Evolutionary conservation across 2,329 filamentous ascomycete genomes (phyloP), one percentile per base, ranked within the genome.

Genomic region (Fusarium mangiferae): DNA sequence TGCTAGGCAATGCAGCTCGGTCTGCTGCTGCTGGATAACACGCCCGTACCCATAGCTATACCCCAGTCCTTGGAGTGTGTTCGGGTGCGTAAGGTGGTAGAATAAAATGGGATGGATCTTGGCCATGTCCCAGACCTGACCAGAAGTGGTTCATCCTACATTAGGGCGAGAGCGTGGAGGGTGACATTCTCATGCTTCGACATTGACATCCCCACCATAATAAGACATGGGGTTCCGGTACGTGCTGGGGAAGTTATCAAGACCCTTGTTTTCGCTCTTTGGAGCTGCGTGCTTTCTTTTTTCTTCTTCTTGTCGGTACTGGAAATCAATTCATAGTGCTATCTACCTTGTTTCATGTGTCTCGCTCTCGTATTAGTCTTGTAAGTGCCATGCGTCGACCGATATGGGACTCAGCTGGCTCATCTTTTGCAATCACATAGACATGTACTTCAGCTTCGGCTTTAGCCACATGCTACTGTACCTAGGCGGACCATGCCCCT

Each of bases 71-170:
- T 62, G 20, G n/a, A 65, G 46, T 76, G 64, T 67, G 66, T 41
- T 74, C 68, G 62, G 62, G 55, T 74, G 67, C 72, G 51, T 60
- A 56, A 48, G 39, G 49, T 68, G 55, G 58, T 48, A 62, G 75
- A 76, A 69, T 73, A 74, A 77, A 77, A 73, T 78, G 74, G 78
- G 72, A 78, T 72, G 69, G 76, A 78, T 78, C 72, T 79, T 75
- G 70, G 70, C 74, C 74, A 72, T 57, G 66, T 63, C 73, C 51
- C 73, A 68, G 73, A 76, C 75, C 73, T 79, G 78, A 46, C 77
- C 76, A 69, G 74, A 81, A 80, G 72, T 72, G 77, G 76, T 78
- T 78, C 73, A 65, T 76, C 77, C 72, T 78, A 80, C 80, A 81
- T 81, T 81, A 80, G 80, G 73, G 76, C 74, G 70, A 56, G 70